phyloP scores from a whole-genome alignment of 495 filamentous ascomycete species.

The Neurospora sp. region DNA sequence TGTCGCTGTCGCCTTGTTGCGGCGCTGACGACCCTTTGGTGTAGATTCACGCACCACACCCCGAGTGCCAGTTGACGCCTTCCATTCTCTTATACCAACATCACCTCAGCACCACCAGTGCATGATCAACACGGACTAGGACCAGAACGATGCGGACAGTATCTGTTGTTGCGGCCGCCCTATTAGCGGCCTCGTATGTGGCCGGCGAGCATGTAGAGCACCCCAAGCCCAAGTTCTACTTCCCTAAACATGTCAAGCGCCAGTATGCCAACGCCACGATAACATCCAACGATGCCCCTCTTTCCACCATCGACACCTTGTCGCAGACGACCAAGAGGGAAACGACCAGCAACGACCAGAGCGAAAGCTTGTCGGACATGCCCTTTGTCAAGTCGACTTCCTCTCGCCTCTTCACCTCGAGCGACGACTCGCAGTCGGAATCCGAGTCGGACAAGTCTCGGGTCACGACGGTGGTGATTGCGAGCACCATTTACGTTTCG shows the following conservation, averaged over 20 bases:
- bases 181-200: constrained; percentile 42
- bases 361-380: constrained; percentile 12
- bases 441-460: not conserved
- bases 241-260: constrained; percentile 51
- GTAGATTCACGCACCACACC: constrained; percentile 17
- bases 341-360: constrained; percentile 17
- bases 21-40: constrained; percentile 15
- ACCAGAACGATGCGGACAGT: constrained; percentile 37
- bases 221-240: constrained; percentile 45
- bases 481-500: constrained; percentile 17
- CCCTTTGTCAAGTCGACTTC: constrained; percentile 1
- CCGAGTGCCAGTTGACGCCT: not conserved
- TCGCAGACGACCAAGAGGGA: constrained; percentile 21
- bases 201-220: constrained; percentile 26
- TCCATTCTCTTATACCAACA: constrained; percentile 13
- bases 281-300: constrained; percentile 16
- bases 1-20: constrained; percentile 8
- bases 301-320: constrained; percentile 8
- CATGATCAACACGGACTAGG: constrained; percentile 10
- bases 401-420: not conserved
- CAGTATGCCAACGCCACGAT: constrained; percentile 40
- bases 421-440: constrained; percentile 1
- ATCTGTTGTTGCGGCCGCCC: constrained; percentile 40
- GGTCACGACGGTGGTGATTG: constrained; percentile 19
- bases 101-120: constrained; percentile 3